Evolutionary conservation across 257 asterid genomes (phyloP).

Genomic region (Vinca minor): DNA sequence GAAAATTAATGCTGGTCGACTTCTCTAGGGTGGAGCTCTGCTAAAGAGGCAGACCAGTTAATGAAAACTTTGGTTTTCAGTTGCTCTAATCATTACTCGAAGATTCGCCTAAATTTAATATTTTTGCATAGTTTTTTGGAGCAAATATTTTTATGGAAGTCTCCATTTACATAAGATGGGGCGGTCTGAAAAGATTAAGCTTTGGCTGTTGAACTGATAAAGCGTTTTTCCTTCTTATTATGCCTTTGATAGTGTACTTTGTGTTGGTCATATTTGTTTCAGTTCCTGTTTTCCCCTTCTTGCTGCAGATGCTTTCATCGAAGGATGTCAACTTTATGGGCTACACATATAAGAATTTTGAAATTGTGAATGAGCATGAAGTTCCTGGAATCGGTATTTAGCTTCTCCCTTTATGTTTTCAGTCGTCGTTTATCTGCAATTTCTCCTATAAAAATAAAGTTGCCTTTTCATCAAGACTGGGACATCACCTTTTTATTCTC

Average conservation of each 20-base stretch:
- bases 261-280: neutral
- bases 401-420: constrained; percentile 13
- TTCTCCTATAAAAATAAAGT: neutral
- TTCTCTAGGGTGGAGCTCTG: neutral
- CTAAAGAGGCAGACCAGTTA: neutral
- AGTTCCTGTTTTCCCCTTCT: constrained; percentile 14
- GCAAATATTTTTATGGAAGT: neutral
- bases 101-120: neutral
- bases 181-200: neutral
- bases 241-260: neutral
- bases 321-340: constrained; percentile 98
- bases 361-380: constrained; percentile 82
- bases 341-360: constrained; percentile 91
- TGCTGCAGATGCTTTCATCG: constrained; percentile 82
- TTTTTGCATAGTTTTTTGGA: neutral
- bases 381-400: constrained; percentile 71
- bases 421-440: neutral
- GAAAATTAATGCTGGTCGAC: neutral
- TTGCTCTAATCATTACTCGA: neutral
- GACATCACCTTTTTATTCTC: neutral
- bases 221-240: neutral
- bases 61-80: neutral
- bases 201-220: neutral
- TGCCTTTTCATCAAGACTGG: neutral
- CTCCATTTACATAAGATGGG: neutral